phyloP scores from a whole-genome alignment of 768 basidiomycete species.

The Cystofilobasidium ferigula region DNA sequence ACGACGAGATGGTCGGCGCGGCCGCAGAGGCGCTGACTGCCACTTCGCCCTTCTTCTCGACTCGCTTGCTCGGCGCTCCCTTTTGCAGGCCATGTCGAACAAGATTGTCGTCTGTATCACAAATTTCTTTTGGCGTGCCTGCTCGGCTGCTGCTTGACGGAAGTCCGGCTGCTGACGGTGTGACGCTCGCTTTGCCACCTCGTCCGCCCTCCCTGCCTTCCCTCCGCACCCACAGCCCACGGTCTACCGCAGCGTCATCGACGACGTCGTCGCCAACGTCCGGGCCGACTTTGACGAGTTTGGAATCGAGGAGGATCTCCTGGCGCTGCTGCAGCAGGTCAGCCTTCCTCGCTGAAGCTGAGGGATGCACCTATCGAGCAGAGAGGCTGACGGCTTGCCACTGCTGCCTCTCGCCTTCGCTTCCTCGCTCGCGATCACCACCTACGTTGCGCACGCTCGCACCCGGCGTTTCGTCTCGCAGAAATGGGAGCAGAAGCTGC shows the following conservation, averaged over 20 bases:
- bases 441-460: not conserved
- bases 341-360: constrained; percentile 40
- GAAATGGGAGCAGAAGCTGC: constrained; percentile 95
- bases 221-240: constrained; percentile 46
- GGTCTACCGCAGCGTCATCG: constrained; percentile 88
- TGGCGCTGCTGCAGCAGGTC: constrained; percentile 79
- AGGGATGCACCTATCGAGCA: not conserved
- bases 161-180: constrained; percentile 54
- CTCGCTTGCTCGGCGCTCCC: too few relatives aligned
- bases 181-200: not conserved
- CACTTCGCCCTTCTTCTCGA: too few relatives aligned
- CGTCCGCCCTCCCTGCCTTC: not conserved
- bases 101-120: constrained; percentile 76
- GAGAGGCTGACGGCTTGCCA: not conserved
- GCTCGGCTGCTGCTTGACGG: not conserved
- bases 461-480: constrained; percentile 35
- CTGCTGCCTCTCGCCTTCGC: not conserved
- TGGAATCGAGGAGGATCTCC: constrained; percentile 81
- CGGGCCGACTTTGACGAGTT: constrained; percentile 94
- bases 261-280: constrained; percentile 81
- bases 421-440: not conserved
- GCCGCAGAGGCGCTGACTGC: too few relatives aligned
- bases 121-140: too few relatives aligned
- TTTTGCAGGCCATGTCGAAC: constrained; percentile 89
- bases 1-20: too few relatives aligned